Conservation (phyloP, 345 rosid genomes). For the Linum tenue region DNA sequence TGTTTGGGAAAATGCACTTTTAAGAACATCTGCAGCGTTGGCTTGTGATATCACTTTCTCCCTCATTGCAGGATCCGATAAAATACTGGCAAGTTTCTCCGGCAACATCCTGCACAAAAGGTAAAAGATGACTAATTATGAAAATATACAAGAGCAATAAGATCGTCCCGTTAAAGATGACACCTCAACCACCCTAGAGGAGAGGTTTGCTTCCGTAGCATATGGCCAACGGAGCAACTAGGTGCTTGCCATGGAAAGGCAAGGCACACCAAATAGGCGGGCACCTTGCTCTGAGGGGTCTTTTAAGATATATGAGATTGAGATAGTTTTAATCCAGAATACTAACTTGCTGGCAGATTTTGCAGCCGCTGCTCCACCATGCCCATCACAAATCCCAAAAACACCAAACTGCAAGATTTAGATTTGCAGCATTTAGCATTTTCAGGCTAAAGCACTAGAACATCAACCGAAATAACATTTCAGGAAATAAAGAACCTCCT, state of each 20-base stretch:
- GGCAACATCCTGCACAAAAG: conserved; percentile 57
- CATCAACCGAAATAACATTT: conserved; percentile 10
- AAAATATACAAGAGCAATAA: not conserved
- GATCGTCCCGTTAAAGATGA: not conserved
- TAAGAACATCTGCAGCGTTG: conserved; percentile 84
- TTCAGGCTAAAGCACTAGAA: not conserved
- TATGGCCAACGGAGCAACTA: not conserved
- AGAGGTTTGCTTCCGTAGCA: not conserved
- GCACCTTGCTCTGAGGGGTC: not conserved
- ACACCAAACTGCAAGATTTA: conserved; percentile 66
- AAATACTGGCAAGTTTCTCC: conserved; percentile 55
- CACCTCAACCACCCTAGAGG: not conserved
- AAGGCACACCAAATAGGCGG: not conserved
- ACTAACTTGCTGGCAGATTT: conserved; percentile 87
- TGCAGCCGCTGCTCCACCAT: conserved; percentile 89
- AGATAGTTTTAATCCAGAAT: conserved; percentile 11
- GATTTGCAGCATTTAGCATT: conserved; percentile 5
- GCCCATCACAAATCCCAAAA: conserved; percentile 97
- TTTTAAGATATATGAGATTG: not conserved
- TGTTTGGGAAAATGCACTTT: conserved; percentile 62
- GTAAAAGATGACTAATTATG: not conserved
- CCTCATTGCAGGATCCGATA: conserved; percentile 57
- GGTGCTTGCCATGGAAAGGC: not conserved
- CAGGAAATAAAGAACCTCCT: conserved; percentile 48
- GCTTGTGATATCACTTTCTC: conserved; percentile 55